Evolutionary conservation across 2,329 filamentous ascomycete species (phyloP).

Genomic region (Sarocladiaceae sp.): DNA sequence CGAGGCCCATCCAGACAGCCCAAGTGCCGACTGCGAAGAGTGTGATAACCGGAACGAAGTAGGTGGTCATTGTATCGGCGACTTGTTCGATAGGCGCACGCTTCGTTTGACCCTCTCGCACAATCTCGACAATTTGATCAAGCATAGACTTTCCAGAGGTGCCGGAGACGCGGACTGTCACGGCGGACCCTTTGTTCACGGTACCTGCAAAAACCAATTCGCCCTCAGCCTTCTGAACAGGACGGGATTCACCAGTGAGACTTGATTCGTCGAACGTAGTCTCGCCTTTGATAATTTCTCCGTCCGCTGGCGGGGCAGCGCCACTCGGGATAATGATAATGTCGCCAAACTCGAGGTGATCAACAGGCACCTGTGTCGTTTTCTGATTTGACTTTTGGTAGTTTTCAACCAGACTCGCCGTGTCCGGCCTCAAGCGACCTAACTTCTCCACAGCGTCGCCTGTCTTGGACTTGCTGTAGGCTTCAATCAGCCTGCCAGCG

Average conservation of each 20-base stretch:
- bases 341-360: constrained; percentile 72
- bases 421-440: constrained; percentile 71
- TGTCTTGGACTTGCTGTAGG: constrained; percentile 87
- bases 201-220: constrained; percentile 70
- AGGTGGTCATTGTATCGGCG: constrained; percentile 67
- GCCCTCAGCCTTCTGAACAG: constrained; percentile 57
- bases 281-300: constrained; percentile 57
- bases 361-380: constrained; percentile 48
- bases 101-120: constrained; percentile 72
- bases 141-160: constrained; percentile 69
- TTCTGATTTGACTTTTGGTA: constrained; percentile 29
- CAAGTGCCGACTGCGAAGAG: constrained; percentile 67
- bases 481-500: constrained; percentile 69
- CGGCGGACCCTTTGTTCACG: constrained; percentile 62
- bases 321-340: constrained; percentile 73
- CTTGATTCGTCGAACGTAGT: constrained; percentile 85
- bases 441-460: constrained; percentile 81
- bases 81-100: constrained; percentile 72
- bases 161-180: constrained; percentile 61
- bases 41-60: constrained; percentile 72
- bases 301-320: constrained; percentile 80
- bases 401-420: constrained; percentile 63
- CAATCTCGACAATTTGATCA: constrained; percentile 72
- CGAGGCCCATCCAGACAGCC: constrained; percentile 66
- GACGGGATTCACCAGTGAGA: constrained; percentile 73